Base-by-base conservation (phyloP, 2,329 filamentous ascomycete genomes). In the Ambrosiella beaveri region DNA sequence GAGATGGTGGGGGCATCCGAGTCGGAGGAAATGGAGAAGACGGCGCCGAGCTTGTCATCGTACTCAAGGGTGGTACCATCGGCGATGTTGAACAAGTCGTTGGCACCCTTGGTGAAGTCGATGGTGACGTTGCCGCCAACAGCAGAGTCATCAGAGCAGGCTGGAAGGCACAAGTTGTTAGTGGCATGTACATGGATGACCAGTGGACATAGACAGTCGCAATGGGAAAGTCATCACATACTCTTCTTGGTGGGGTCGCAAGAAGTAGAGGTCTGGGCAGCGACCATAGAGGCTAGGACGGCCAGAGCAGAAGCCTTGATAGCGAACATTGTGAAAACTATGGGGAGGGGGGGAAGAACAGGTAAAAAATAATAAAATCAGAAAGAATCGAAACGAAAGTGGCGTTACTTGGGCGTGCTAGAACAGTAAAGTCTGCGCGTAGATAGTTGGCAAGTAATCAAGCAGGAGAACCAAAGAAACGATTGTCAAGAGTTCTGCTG, bases 51-150 rank as follows among this genome's bases (percentile, higher is more conserved):
- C 57, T 64, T 63, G 50, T 63, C 52, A 64, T 72, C 70, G 67
- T 79, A 79, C 38, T 64, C 66, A 56, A 81, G 63, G 35, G 62
- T 68, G 62, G 78, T 80, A 61, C 75, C 77, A 5, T 67, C 68
- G 51, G 73, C 70, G 52, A 65, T 62, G 38, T 67, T 69, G 69
- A 81, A 78, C 64, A 71, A 69, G 62, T 79, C 74, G 62, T 83
- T 89, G 40, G 73, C 68, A 59, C 86, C 86, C 69, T 84, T 75
- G 61, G 81, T 85, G 73, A 95, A 93, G 74, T 95, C 88, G 67
- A 90, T 82, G 60, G 65, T 63, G 56, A 71, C 62, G 47, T 69
- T 72, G 72, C 68, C 81, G 56, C 86, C 88, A 12, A 96, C 76
- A 9, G 90, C 91, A 62, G 85, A 77, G 68, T 95, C 78, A 59